Percentiles rank a stretch among this genome's conserved stretches.
Conservation (phyloP, 2,329 filamentous ascomycete species). For the Fusarium bactridioides region DNA sequence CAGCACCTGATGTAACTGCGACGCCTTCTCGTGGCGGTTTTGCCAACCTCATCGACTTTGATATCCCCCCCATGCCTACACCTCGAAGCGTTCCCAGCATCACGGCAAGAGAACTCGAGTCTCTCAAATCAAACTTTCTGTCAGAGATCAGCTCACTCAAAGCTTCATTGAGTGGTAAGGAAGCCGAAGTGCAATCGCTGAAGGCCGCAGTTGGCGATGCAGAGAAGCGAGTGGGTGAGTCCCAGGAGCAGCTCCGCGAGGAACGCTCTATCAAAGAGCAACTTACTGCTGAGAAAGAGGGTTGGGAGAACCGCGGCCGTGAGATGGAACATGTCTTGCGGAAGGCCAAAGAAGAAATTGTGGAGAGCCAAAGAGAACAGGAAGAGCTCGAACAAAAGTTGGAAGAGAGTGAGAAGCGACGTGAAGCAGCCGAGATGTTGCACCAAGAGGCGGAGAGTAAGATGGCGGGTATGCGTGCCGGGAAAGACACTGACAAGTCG, state of each 20-base stretch:
- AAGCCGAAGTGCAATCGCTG: conserved; percentile 87
- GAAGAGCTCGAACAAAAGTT: conserved; percentile 80
- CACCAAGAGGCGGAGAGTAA: conserved; percentile 79
- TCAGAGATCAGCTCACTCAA: conserved; percentile 95
- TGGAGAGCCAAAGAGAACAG: conserved; percentile 78
- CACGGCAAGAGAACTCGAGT: conserved; percentile 90
- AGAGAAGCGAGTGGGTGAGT: conserved; percentile 89
- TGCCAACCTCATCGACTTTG: conserved; percentile 75
- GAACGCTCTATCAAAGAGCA: conserved; percentile 75
- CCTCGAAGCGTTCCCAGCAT: conserved; percentile 90
- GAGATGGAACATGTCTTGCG: conserved; percentile 86
- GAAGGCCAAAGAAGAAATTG: conserved; percentile 82
- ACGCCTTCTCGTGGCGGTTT: conserved; percentile 62
- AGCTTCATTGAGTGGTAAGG: conserved; percentile 89
- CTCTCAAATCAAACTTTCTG: conserved; percentile 86
- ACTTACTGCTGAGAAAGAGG: conserved; percentile 76
- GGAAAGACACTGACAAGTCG: conserved; percentile 55
- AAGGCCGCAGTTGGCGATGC: conserved; percentile 90
- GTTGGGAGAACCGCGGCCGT: conserved; percentile 83
- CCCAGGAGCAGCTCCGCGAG: conserved; percentile 83
- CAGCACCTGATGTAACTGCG: conserved; percentile 43
- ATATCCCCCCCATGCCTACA: conserved; percentile 92
- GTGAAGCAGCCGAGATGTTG: conserved; percentile 77
- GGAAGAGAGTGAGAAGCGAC: conserved; percentile 78
- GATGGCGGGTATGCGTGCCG: conserved; percentile 76